These are phyloP conservation scores for Colletotrichum lindemuthianum DNA, from an alignment of 2,329 filamentous ascomycete species.

Conservation along the genomic window DNA sequence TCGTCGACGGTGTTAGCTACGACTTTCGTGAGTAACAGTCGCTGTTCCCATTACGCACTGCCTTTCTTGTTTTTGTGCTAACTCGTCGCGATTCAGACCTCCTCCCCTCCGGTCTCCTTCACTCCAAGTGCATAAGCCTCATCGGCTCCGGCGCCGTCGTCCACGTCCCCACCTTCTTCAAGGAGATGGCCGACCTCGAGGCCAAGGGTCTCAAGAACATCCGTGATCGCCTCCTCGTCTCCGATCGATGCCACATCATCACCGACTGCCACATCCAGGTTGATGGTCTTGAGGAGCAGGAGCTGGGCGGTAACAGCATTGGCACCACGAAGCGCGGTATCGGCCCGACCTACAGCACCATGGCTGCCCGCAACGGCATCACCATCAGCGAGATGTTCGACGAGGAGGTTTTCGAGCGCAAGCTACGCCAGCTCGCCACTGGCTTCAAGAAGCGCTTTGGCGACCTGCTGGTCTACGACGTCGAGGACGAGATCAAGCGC, in stretches of 20 bases:
- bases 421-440: constrained; percentile 68
- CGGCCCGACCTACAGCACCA: constrained; percentile 58
- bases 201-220: constrained; percentile 49
- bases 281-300: constrained; percentile 73
- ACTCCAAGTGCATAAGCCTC: constrained; percentile 75
- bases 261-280: constrained; percentile 74
- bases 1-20: constrained; percentile 36
- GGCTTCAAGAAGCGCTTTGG: constrained; percentile 77
- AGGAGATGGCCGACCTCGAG: constrained; percentile 52
- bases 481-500: constrained; percentile 71
- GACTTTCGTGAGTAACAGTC: constrained; percentile 35
- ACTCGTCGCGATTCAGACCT: constrained; percentile 64
- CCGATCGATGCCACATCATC: constrained; percentile 70
- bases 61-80: constrained; percentile 37
- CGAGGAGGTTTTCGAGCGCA: constrained; percentile 71
- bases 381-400: constrained; percentile 75
- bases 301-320: constrained; percentile 52
- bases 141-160: constrained; percentile 78
- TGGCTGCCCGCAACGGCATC: constrained; percentile 70
- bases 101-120: constrained; percentile 76
- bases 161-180: constrained; percentile 63
- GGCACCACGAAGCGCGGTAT: constrained; percentile 53
- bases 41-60: constrained; percentile 14
- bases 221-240: constrained; percentile 67
- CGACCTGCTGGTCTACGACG: constrained; percentile 71